Percentiles rank a stretch among this genome's conserved stretches.
These are phyloP conservation scores for Tilletia setariae DNA, from an alignment of 1,284 basidiomycete genomes.

Conservation along the genomic window DNA sequence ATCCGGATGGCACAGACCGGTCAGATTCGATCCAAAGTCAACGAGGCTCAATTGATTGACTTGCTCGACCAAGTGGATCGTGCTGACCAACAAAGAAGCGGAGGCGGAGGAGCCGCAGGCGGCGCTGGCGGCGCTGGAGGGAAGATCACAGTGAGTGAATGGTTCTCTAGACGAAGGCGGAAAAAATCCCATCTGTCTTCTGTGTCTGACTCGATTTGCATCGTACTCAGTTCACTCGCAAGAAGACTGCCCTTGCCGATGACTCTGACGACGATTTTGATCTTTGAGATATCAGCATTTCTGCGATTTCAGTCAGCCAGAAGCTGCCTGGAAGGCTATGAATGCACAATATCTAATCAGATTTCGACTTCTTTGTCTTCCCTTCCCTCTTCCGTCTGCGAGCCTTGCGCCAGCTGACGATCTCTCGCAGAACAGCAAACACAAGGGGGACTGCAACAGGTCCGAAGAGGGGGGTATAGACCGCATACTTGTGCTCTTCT, in stretches of 20 bases:
- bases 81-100: slow-evolving; percentile 22
- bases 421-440: slow-evolving; percentile 62
- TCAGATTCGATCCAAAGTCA: slow-evolving; percentile 80
- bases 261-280: slow-evolving; percentile 64
- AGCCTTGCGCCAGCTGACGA: slow-evolving; percentile 17
- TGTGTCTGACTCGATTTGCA: background rate
- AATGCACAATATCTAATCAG: background rate
- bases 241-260: slow-evolving; percentile 64
- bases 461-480: slow-evolving; percentile 54
- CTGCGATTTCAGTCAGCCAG: background rate
- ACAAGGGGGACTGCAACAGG: slow-evolving; percentile 69
- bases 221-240: slow-evolving; percentile 67
- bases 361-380: slow-evolving; percentile 11
- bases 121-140: slow-evolving; percentile 62
- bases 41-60: slow-evolving; percentile 82
- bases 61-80: slow-evolving; percentile 79
- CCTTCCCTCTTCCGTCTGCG: slow-evolving; percentile 1
- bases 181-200: no score
- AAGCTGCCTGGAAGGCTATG: background rate
- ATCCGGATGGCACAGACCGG: slow-evolving; percentile 86
- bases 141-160: slow-evolving; percentile 61
- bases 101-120: slow-evolving; percentile 58
- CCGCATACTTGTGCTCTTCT: slow-evolving; percentile 55
- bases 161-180: no score
- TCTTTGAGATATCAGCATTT: slow-evolving; percentile 57